Conservation (phyloP, 306 rosid species). For the Castanea crenata region DNA sequence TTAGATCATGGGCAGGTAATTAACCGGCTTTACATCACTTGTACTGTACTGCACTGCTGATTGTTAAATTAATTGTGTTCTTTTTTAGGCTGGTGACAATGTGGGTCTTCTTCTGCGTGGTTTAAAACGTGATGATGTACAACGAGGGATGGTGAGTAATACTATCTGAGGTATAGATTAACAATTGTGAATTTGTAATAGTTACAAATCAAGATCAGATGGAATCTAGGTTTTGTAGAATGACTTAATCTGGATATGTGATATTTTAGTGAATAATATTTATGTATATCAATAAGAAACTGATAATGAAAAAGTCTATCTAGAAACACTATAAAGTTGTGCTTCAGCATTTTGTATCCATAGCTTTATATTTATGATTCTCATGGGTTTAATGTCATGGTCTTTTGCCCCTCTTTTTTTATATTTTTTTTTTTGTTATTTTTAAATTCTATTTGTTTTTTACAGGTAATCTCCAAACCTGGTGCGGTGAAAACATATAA, state of each 20-base stretch:
- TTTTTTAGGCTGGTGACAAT: conserved; percentile 83
- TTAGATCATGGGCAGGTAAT: conserved; percentile 94
- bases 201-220: too few species aligned
- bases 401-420: neutral
- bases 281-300: too few species aligned
- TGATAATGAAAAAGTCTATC: too few species aligned
- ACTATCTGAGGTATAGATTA: neutral
- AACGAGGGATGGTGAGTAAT: conserved; percentile 87
- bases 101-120: conserved; percentile 99
- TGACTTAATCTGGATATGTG: too few species aligned
- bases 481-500: conserved; percentile 73
- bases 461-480: conserved; percentile 92
- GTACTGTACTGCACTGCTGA: conserved; percentile 5
- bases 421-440: conserved; percentile 7
- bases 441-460: too few species aligned
- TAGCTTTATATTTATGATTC: too few species aligned
- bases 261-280: too few species aligned
- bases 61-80: conserved; percentile 25
- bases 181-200: too few species aligned
- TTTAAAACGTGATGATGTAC: conserved; percentile 87
- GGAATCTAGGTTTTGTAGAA: too few species aligned
- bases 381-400: neutral
- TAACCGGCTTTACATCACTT: conserved; percentile 4
- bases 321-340: too few species aligned
- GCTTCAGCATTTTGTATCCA: too few species aligned